Percentiles rank a stretch among this genome's conserved stretches.
These are phyloP conservation scores for Komagataea norvegica DNA, from an alignment of 1,139 yeast genomes.

Conservation along the genomic window DNA sequence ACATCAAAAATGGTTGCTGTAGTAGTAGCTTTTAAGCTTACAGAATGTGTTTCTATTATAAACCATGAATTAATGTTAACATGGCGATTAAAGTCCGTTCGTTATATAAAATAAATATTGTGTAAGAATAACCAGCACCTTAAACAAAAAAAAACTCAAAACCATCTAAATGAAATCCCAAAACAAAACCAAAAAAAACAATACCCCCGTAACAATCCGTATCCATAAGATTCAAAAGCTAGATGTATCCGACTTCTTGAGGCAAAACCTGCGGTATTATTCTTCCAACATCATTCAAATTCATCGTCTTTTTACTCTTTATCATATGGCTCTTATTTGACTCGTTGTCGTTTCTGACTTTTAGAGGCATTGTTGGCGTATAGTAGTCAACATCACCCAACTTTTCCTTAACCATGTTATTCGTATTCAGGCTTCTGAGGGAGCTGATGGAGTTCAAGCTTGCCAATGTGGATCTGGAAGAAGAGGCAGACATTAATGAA, in stretches of 20 bases:
- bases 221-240: too few species aligned
- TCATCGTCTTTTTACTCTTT: slow-evolving; percentile 15
- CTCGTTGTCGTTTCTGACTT: slow-evolving; percentile 18
- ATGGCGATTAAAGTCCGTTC: too few species aligned
- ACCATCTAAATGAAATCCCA: too few species aligned
- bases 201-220: neutral
- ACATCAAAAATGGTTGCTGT: too few species aligned
- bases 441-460: slow-evolving; percentile 13
- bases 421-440: slow-evolving; percentile 8
- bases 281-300: slow-evolving; percentile 16
- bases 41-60: too few species aligned
- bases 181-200: neutral
- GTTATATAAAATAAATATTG: too few species aligned
- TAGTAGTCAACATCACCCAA: slow-evolving; percentile 9
- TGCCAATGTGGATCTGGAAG: slow-evolving; percentile 27
- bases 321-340: slow-evolving; percentile 10
- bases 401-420: slow-evolving; percentile 2
- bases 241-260: neutral
- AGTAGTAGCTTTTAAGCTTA: too few species aligned
- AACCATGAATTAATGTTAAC: too few species aligned
- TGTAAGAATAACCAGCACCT: too few species aligned
- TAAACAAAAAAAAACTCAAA: too few species aligned
- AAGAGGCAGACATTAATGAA: slow-evolving; percentile 27
- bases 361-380: slow-evolving; percentile 17
- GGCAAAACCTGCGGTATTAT: slow-evolving; percentile 4